Percentiles rank a stretch among this genome's conserved stretches.
Evolutionary conservation across 1,284 basidiomycete genomes (phyloP).

Genomic region (Leccinum fallax): DNA sequence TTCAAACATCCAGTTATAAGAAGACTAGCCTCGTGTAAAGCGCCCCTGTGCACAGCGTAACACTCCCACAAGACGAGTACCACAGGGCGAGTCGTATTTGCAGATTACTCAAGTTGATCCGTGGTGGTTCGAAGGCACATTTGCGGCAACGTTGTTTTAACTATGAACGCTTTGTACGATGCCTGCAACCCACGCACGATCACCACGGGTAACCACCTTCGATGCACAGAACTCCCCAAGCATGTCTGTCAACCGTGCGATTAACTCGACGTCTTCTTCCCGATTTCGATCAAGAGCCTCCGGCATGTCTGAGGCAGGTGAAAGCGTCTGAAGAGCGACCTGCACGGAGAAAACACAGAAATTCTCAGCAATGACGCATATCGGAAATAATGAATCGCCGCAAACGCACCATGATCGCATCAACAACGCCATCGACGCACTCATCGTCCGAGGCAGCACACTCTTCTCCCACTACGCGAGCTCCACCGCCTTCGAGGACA

Average conservation of each 20-base stretch:
- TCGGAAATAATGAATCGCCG: not conserved
- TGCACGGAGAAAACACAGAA: constrained; percentile 23
- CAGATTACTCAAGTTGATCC: not conserved
- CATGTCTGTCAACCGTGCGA: constrained; percentile 50
- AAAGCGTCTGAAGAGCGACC: constrained; percentile 63
- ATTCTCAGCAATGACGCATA: not conserved
- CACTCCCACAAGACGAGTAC: not conserved
- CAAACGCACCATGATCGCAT: constrained; percentile 57
- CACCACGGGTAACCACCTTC: constrained; percentile 45
- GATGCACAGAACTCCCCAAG: constrained; percentile 66
- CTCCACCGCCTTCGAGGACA: constrained; percentile 75
- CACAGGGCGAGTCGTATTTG: not conserved
- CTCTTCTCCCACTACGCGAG: constrained; percentile 69
- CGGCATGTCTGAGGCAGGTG: constrained; percentile 55
- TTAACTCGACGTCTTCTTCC: constrained; percentile 49
- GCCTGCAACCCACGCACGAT: constrained; percentile 61
- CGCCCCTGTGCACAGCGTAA: not conserved
- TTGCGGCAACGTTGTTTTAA: constrained; percentile 10
- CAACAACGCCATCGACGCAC: constrained; percentile 44
- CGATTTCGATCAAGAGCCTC: constrained; percentile 53
- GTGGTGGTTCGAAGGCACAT: not conserved
- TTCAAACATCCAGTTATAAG: not conserved
- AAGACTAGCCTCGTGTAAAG: not conserved
- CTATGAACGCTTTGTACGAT: constrained; percentile 45
- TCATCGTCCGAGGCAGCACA: constrained; percentile 45